Base-by-base conservation (phyloP, 768 basidiomycete species). In the Rossbeevera mucosa region DNA sequence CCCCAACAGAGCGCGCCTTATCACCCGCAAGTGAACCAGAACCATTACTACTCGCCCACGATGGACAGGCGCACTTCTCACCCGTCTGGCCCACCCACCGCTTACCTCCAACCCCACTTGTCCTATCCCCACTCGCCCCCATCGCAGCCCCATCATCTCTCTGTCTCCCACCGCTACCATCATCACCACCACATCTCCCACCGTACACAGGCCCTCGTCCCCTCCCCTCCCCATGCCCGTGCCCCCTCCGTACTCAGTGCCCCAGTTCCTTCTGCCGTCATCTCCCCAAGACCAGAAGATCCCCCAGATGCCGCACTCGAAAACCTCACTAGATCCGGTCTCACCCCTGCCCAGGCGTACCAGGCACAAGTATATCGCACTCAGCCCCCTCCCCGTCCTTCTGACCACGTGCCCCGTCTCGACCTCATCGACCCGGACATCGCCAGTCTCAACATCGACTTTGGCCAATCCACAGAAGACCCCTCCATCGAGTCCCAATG, bases 291-390 rank as follows among this genome's bases (percentile, higher is more conserved):
- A 50, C 77, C 75, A 51, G 76, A 78, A 55, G 79, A 80, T 58
- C 74, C 76, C 41, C 73, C 76, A 60, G 79, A 80, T 66, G 64
- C 72, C 7, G 62, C 61, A 42, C 72, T 73, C 55, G 80, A 82
- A 54, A 67, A 68, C 21, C 59, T 73, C 43, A 70, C 74, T 16
- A 74, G 72, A 50, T 71, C 77, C 30, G 83, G 81, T 3, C 77
- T 89, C 47, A 86, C 87, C 4, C 82, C 86, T 41, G 85, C 87
- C 9, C 89, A 91, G 66, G 83, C 86, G 30, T 91, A 90, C 71
- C 90, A 89, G 62, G 81, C 83, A 7, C 86, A 91, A 66, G 77
- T 88, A 43, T 83, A 82, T 60, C 70, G 69, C 52, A 80, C 75
- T 60, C 74, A 67, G 51, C 71, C 76, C 13, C 53, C 65, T 11